A percentile compares a stretch with the other conserved stretches of the same genome.
Evolutionary conservation across 2,329 filamentous ascomycete genomes (phyloP).

Genomic region (Dothiorella sarmentorum): DNA sequence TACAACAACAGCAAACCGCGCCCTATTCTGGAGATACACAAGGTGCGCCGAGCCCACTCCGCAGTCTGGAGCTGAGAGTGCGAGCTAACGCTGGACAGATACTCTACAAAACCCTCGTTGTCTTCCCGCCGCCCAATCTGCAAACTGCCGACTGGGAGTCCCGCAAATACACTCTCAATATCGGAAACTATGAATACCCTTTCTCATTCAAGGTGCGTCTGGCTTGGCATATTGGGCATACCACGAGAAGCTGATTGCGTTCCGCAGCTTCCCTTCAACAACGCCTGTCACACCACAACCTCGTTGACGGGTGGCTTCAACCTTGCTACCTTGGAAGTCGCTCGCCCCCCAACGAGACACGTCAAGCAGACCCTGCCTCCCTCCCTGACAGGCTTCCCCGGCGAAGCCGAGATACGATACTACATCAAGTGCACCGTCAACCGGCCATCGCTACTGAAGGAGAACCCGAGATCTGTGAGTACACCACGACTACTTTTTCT

Average conservation of each 20-base stretch:
- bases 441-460: slow-evolving; percentile 82
- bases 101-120: slow-evolving; percentile 67
- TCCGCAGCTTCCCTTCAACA: slow-evolving; percentile 61
- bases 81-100: slow-evolving; percentile 47
- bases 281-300: slow-evolving; percentile 55
- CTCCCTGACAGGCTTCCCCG: slow-evolving; percentile 80
- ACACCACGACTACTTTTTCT: neutral
- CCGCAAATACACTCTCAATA: slow-evolving; percentile 58
- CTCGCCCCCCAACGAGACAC: slow-evolving; percentile 55
- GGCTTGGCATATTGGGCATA: neutral
- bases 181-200: slow-evolving; percentile 71
- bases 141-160: slow-evolving; percentile 36
- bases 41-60: slow-evolving; percentile 30
- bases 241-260: slow-evolving; percentile 2
- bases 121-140: slow-evolving; percentile 60
- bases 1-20: slow-evolving; percentile 34
- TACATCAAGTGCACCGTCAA: slow-evolving; percentile 95
- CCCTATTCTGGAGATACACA: slow-evolving; percentile 51
- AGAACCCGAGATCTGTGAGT: slow-evolving; percentile 66
- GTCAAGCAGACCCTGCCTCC: slow-evolving; percentile 85
- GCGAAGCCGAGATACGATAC: slow-evolving; percentile 86
- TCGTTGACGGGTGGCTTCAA: slow-evolving; percentile 30
- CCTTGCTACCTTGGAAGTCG: slow-evolving; percentile 45
- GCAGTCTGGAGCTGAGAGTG: neutral
- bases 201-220: slow-evolving; percentile 69